Evolutionary conservation across 1,284 basidiomycete species (phyloP), one percentile per base, ranked within the genome.

Genomic region (Xanthoconium separans): DNA sequence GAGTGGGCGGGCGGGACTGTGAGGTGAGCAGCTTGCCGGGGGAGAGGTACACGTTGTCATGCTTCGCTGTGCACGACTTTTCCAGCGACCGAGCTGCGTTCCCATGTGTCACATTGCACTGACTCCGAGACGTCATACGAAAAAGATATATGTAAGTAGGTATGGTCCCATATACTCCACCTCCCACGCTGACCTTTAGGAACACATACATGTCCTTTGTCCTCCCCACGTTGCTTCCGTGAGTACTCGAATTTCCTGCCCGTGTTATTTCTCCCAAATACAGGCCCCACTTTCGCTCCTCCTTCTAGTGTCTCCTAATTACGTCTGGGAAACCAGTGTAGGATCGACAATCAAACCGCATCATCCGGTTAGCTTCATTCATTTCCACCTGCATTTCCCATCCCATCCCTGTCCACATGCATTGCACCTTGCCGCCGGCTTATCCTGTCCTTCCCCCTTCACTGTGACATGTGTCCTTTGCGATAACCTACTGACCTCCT

Each of bases 261-360:
- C 16, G 34, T 41, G 42, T 49, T 43, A 47, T n/a, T 51, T 56
- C 50, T 30, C 43, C 44, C 33, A 41, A 27, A 31, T 30, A 33
- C 27, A 41, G 50, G 18, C 22, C 57, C 24, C 51, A 53, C 49
- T 54, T 51, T 37, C 43, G 40, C 18, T 16, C 39, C 27, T 1
- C 16, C 30, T 30, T 4, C 41, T n/a, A n/a, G n/a, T n/a, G n/a
- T n/a, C n/a, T n/a, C 36, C 36, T 39, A 39, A 39, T 39, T 39
- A 39, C 36, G 36, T 39, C 36, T 39, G 36, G 18, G 13, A 24
- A 54, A 50, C 54, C 52, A 44, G 59, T 50, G 40, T 41, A 34
- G 44, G 63, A 67, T 67, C 56, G 64, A 57, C 65, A 58, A 64
- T 65, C 65, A 62, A 54, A 22, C n/a, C n/a, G 59, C 47, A 55